These are phyloP conservation scores for Boletus semigastroideus DNA, from an alignment of 1,284 basidiomycete genomes.

Conservation along the genomic window DNA sequence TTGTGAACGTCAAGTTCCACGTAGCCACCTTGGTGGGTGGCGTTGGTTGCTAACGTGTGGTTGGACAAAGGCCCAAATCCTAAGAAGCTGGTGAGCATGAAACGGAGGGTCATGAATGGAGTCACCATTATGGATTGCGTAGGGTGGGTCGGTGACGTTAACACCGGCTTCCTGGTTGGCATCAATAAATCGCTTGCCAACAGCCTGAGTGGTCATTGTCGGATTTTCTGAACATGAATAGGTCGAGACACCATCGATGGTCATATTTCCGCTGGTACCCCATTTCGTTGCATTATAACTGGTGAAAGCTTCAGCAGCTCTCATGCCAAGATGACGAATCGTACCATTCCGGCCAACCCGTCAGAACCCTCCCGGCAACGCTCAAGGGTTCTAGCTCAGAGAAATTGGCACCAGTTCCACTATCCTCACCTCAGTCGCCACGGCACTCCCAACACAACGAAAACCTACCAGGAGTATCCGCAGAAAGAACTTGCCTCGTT, in stretches of 20 bases:
- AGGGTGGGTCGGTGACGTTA: conserved; percentile 59
- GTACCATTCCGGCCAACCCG: conserved; percentile 5
- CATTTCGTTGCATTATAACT: conserved; percentile 5
- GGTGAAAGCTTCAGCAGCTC: background rate
- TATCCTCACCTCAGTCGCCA: conserved; percentile 17
- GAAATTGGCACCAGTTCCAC: conserved; percentile 4
- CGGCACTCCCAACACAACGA: conserved; percentile 24
- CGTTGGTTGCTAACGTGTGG: conserved; percentile 36
- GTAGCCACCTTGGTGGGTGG: conserved; percentile 37
- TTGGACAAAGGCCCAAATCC: conserved; percentile 24
- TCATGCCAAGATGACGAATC: background rate
- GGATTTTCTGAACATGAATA: conserved; percentile 31
- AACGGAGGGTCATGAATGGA: background rate
- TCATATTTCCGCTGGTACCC: conserved; percentile 7
- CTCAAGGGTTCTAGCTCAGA: background rate
- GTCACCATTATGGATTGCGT: conserved; percentile 68
- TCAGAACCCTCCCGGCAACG: conserved; percentile 2
- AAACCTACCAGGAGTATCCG: conserved; percentile 54
- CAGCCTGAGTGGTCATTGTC: background rate
- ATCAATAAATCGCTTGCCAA: conserved; percentile 16
- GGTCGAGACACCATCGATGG: conserved; percentile 46
- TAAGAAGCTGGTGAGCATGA: background rate
- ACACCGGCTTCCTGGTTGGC: conserved; percentile 43
- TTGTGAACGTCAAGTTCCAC: conserved; percentile 41
- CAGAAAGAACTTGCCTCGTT: conserved; percentile 67